These are phyloP conservation scores for Talaromyces nanjingensis DNA, from an alignment of 495 filamentous ascomycete genomes.

Conservation along the genomic window DNA sequence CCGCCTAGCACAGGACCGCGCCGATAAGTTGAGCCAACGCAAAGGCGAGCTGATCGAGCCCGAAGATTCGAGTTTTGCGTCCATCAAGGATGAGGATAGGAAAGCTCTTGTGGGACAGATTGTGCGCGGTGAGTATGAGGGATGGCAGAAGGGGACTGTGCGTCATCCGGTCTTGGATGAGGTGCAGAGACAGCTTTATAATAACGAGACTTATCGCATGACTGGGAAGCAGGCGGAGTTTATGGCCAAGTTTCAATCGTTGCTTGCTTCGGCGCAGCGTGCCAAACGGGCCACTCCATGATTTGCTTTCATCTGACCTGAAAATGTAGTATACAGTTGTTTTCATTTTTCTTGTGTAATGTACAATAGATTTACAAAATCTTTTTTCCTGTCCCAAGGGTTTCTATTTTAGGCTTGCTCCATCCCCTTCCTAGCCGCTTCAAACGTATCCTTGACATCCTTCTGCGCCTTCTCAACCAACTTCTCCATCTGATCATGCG, in stretches of 20 bases:
- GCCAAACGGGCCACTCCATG: conserved; percentile 14
- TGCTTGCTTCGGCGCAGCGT: conserved; percentile 25
- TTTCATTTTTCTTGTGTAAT: conserved; percentile 4
- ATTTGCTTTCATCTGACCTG: background rate
- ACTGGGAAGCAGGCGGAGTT: conserved; percentile 34
- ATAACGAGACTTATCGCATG: conserved; percentile 39
- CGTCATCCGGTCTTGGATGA: conserved; percentile 17
- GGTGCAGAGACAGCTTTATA: conserved; percentile 31
- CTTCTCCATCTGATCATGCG: conserved; percentile 66
- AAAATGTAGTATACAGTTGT: conserved; percentile 8
- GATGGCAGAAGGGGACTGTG: background rate
- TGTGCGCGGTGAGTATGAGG: conserved; percentile 48
- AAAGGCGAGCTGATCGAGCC: conserved; percentile 35
- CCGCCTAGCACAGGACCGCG: conserved; percentile 27
- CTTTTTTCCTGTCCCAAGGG: background rate
- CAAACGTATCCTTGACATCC: conserved; percentile 62
- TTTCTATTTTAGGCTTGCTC: conserved; percentile 33
- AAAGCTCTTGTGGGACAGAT: conserved; percentile 63
- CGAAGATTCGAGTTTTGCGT: conserved; percentile 25
- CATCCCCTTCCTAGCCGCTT: conserved; percentile 54
- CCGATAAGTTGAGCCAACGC: conserved; percentile 35
- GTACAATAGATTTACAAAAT: conserved; percentile 19
- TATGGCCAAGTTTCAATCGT: conserved; percentile 36
- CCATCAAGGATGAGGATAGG: conserved; percentile 50
- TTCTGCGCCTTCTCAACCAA: conserved; percentile 60